Conservation (phyloP, 1,284 basidiomycete species). For the Rhodotorula sp. region DNA sequence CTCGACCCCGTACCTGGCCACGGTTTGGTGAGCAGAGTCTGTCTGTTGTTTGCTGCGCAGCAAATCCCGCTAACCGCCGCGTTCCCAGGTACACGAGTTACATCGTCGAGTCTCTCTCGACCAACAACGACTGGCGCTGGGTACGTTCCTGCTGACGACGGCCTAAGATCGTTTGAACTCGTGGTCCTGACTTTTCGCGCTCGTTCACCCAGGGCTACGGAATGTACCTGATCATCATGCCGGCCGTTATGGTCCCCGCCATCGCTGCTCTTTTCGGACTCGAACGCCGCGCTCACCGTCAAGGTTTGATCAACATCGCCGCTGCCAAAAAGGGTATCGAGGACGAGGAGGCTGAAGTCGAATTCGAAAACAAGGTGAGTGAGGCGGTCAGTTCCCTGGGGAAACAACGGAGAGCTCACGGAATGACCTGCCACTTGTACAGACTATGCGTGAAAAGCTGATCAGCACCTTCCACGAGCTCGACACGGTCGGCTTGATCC, state of each 20-base stretch:
- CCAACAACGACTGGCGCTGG: slow-evolving; percentile 19
- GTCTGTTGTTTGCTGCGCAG: no score
- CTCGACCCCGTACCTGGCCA: slow-evolving; percentile 31
- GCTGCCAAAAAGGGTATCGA: not conserved
- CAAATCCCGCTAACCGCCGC: not conserved
- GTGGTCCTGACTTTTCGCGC: not conserved
- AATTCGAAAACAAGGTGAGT: not conserved
- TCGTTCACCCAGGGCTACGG: slow-evolving; percentile 29
- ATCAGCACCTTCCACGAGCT: slow-evolving; percentile 24
- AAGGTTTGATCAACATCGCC: slow-evolving; percentile 15
- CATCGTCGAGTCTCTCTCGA: slow-evolving; percentile 27
- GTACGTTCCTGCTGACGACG: not conserved
- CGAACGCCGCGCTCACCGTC: slow-evolving; percentile 22
- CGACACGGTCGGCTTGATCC: slow-evolving; percentile 37
- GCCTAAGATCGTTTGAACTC: fast-evolving
- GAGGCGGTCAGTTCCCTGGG: not conserved
- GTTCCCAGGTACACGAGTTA: slow-evolving; percentile 25
- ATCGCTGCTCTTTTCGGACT: slow-evolving; percentile 33
- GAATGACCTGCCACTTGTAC: not conserved
- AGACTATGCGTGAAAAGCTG: not conserved
- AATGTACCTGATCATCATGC: slow-evolving; percentile 29
- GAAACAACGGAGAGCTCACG: not conserved
- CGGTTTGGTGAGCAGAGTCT: slow-evolving; percentile 2
- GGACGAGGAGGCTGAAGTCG: slow-evolving; percentile 11
- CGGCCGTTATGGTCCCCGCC: not conserved